Evolutionary conservation across 352 stramenopile species (phyloP).

Genomic region (Phytophthora litchii): DNA sequence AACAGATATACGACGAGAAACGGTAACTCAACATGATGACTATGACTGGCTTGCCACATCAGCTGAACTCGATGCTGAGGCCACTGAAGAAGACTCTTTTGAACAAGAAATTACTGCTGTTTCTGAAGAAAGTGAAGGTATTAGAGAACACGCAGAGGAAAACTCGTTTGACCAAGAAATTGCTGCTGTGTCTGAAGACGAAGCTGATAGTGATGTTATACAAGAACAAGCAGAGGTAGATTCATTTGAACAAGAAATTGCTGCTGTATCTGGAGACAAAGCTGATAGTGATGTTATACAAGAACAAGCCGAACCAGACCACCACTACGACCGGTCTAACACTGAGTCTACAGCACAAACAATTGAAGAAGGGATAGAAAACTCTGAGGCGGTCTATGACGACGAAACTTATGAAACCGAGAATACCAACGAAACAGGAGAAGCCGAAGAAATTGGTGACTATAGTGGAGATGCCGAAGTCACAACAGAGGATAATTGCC

Average conservation of each 20-base stretch:
- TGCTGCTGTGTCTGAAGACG: conserved; percentile 21
- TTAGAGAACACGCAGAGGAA: not conserved
- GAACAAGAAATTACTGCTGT: conserved; percentile 25
- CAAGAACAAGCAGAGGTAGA: conserved; percentile 4
- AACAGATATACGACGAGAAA: not conserved
- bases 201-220: conserved; percentile 9
- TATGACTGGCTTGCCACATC: conserved; percentile 26
- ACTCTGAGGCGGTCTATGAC: conserved; percentile 6
- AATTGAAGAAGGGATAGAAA: conserved; percentile 15
- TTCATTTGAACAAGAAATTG: not conserved
- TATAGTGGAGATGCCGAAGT: conserved; percentile 12
- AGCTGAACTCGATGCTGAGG: conserved; percentile 6
- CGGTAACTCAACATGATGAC: conserved; percentile 8
- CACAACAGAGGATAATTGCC: conserved; percentile 14
- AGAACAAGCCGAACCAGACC: conserved; percentile 1
- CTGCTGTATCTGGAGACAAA: not conserved
- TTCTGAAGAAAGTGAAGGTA: conserved; percentile 16
- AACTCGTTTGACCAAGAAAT: conserved; percentile 30
- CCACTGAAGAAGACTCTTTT: conserved; percentile 16
- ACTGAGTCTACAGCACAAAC: not conserved
- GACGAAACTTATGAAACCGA: conserved; percentile 10
- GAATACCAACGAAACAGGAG: conserved; percentile 12
- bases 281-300: too few species aligned
- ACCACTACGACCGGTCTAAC: conserved; percentile 16
- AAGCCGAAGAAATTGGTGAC: conserved; percentile 9